These are phyloP conservation scores for Aureobasidium uvarum DNA, from an alignment of 2,329 filamentous ascomycete genomes.

Conservation along the genomic window DNA sequence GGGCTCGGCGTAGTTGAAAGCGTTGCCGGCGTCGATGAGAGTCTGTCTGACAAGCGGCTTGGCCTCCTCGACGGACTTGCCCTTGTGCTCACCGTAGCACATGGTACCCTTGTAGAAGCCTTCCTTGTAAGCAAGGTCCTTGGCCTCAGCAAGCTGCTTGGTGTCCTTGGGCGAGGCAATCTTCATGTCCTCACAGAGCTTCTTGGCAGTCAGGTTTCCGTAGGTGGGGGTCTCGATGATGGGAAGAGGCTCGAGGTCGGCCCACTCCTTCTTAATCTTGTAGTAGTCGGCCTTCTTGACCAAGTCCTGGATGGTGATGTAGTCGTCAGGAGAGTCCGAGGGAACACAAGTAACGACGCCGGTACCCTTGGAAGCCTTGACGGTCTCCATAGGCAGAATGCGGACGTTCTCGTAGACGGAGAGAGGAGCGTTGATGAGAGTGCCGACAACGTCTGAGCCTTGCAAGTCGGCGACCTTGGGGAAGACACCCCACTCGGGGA, in stretches of 20 bases:
- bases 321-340: conserved; percentile 95
- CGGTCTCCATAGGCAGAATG: conserved; percentile 92
- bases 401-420: conserved; percentile 81
- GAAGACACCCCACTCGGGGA: conserved; percentile 71
- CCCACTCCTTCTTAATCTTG: conserved; percentile 95
- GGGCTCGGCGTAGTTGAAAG: conserved; percentile 91
- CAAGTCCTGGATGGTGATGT: conserved; percentile 81
- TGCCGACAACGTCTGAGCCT: conserved; percentile 80
- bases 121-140: conserved; percentile 95
- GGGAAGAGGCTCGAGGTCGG: conserved; percentile 81
- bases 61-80: conserved; percentile 78
- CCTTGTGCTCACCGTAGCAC: conserved; percentile 82
- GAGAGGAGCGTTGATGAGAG: conserved; percentile 84
- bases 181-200: conserved; percentile 87
- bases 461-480: conserved; percentile 71
- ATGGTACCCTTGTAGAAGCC: conserved; percentile 95
- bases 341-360: conserved; percentile 95
- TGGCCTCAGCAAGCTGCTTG: conserved; percentile 86
- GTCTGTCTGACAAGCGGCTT: conserved; percentile 81
- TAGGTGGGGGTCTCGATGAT: conserved; percentile 88
- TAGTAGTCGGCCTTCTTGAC: conserved; percentile 96
- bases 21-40: conserved; percentile 72
- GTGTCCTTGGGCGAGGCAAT: conserved; percentile 95
- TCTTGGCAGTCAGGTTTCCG: conserved; percentile 77
- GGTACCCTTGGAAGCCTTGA: conserved; percentile 90